Base-by-base conservation (phyloP, 2,329 filamentous ascomycete species). In the Dichotomopilus funicola region DNA sequence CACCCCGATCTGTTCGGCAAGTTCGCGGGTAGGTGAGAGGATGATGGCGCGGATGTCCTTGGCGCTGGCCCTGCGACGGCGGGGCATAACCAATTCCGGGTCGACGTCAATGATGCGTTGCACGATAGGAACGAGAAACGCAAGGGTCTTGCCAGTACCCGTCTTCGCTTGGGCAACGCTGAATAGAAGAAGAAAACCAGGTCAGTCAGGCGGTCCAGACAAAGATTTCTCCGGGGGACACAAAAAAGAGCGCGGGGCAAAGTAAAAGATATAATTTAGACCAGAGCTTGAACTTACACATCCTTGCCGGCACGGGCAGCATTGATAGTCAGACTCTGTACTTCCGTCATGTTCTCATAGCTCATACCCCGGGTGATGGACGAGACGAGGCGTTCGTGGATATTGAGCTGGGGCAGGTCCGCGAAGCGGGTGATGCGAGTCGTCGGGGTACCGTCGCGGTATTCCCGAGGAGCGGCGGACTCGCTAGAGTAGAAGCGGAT, bases 141-240 rank as follows among this genome's bases (percentile, higher is more conserved):
- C 94, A 55, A 97, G 75, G 0, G 94, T 99, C 75, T 99, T 99
- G 68, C 94, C 94, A 4, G 94, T 97, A 68, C 94, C 94, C 7
- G 94, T 99, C 74, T 89, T 96, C 57, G 94, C 94, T 75, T 97
- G 94, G 47, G 92, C 94, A 62, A 97, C 79, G 64, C 87, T 89
- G 44, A 50, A 59, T 42, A 6, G 44, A 37, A 10, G 45, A 38
- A 51, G 69, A 67, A 65, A 60, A 59, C 48, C 31, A 12, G 36
- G n/a, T 3, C 31, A 38, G 12, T 11, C 40, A 3, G 11, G 7
- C 6, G 11, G 27, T 31, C 27, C 6, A 48, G 35, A 3, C 35
- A 10, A 5, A 13, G 31, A 43, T 27, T 27, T 27, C 19, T 27
- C 19, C 19, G 19, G 19, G 19, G 19, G 19, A 27, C 19, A 27